Conservation (phyloP, 2,329 filamentous ascomycete species). For the Epichloe glyceriae region DNA sequence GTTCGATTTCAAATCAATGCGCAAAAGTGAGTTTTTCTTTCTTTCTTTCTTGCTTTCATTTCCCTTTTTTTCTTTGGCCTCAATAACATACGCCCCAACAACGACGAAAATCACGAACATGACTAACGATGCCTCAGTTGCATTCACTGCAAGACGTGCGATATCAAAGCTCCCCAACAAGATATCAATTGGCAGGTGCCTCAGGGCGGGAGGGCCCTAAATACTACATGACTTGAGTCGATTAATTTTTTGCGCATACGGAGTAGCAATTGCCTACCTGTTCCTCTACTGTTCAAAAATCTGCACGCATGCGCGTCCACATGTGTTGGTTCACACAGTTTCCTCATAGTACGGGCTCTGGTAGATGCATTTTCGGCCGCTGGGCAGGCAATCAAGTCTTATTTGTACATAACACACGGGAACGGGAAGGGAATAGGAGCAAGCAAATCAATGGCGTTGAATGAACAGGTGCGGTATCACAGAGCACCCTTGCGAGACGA, state of each 20-base stretch:
- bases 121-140: slow-evolving; percentile 44
- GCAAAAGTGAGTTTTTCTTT: slow-evolving; percentile 63
- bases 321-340: not conserved
- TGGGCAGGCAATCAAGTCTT: not conserved
- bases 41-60: not conserved
- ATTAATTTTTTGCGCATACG: slow-evolving; percentile 2
- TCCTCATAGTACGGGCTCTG: not conserved
- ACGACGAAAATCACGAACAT: too few species aligned
- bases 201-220: slow-evolving; percentile 75
- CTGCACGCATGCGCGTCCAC: not conserved
- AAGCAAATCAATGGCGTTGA: not conserved
- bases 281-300: not conserved
- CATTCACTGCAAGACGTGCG: slow-evolving; percentile 98
- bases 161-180: slow-evolving; percentile 94
- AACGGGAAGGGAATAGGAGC: not conserved
- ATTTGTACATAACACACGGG: not conserved
- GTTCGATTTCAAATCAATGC: slow-evolving; percentile 96
- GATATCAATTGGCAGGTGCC: slow-evolving; percentile 97
- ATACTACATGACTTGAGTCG: slow-evolving; percentile 51
- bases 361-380: slow-evolving; percentile 3
- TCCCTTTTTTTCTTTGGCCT: not conserved
- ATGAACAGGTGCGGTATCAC: not conserved
- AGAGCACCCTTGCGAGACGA: not conserved
- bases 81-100: not conserved
- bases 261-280: not conserved